Evolutionary conservation across 2,329 filamentous ascomycete species (phyloP).

Genomic region (Colletotrichum shisoi): DNA sequence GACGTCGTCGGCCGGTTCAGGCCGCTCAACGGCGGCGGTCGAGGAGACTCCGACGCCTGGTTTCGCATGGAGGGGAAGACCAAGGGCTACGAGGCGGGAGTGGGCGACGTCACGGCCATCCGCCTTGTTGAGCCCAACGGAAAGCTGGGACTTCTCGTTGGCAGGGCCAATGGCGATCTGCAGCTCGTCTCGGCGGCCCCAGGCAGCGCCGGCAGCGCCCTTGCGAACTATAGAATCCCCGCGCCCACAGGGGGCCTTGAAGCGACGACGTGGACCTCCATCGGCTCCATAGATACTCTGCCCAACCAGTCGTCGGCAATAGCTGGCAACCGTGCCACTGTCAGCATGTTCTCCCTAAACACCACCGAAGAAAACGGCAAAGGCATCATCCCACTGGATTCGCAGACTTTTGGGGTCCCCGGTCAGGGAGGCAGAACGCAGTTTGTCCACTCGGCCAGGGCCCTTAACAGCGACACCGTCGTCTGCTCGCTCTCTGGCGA

Average conservation of each 20-base stretch:
- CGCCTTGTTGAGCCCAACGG: conserved; percentile 52
- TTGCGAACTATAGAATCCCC: conserved; percentile 42
- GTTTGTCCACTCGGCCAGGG: conserved; percentile 52
- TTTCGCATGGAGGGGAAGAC: conserved; percentile 49
- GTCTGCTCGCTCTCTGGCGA: conserved; percentile 56
- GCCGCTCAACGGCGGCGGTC: conserved; percentile 41
- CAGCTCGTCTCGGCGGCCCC: conserved; percentile 53
- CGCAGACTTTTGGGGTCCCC: conserved; percentile 26
- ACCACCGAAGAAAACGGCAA: conserved; percentile 15
- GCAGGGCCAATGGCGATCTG: conserved; percentile 60
- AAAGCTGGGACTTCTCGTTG: conserved; percentile 53
- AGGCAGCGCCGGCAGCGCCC: conserved; percentile 45
- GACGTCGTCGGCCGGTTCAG: conserved; percentile 57
- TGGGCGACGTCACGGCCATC: conserved; percentile 60
- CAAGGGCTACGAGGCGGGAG: conserved; percentile 53
- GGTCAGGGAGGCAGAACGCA: conserved; percentile 41
- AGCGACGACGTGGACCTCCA: conserved; percentile 44
- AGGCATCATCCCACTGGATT: conserved; percentile 13
- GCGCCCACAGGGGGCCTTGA: conserved; percentile 46
- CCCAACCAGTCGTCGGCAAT: conserved; percentile 29
- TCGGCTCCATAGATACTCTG: conserved; percentile 38
- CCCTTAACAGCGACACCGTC: conserved; percentile 55
- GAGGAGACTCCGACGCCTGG: conserved; percentile 36
- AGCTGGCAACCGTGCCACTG: conserved; percentile 36
- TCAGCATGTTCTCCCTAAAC: conserved; percentile 39